phyloP scores from a whole-genome alignment of 805 yeast genomes.

The Starmera pachycereana region DNA sequence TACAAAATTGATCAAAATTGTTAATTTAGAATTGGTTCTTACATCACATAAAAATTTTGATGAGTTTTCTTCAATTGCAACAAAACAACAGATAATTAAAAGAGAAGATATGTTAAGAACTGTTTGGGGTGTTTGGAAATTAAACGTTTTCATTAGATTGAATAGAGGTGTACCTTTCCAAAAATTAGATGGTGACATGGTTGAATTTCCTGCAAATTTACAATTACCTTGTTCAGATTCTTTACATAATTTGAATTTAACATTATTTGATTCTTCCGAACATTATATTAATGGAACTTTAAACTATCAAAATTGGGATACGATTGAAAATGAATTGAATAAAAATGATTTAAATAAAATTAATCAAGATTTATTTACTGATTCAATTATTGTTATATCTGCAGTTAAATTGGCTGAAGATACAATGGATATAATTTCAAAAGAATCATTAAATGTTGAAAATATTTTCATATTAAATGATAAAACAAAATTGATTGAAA shows the following conservation, averaged over 20 bases:
- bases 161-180: conserved; percentile 27
- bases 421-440: conserved; percentile 22
- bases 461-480: conserved; percentile 17
- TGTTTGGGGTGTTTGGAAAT: conserved; percentile 30
- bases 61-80: conserved; percentile 16
- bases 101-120: conserved; percentile 24
- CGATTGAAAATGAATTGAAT: conserved; percentile 8
- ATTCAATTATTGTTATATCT: conserved; percentile 21
- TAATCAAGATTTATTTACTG: conserved; percentile 6
- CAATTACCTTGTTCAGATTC: conserved; percentile 24
- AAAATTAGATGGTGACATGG: conserved; percentile 6
- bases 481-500: conserved; percentile 15
- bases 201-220: conserved; percentile 22
- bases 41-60: conserved; percentile 15
- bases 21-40: conserved; percentile 7
- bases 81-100: conserved; percentile 23
- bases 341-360: conserved; percentile 4
- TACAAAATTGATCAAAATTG: conserved; percentile 9
- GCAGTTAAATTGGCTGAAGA: conserved; percentile 24
- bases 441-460: conserved; percentile 16
- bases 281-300: conserved; percentile 5
- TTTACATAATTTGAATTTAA: conserved; percentile 11
- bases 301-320: conserved; percentile 10
- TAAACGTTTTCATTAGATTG: conserved; percentile 23
- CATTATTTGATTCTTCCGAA: conserved; percentile 11